Conservation (phyloP, 1,284 basidiomycete genomes). For the Ustilago nuda region DNA sequence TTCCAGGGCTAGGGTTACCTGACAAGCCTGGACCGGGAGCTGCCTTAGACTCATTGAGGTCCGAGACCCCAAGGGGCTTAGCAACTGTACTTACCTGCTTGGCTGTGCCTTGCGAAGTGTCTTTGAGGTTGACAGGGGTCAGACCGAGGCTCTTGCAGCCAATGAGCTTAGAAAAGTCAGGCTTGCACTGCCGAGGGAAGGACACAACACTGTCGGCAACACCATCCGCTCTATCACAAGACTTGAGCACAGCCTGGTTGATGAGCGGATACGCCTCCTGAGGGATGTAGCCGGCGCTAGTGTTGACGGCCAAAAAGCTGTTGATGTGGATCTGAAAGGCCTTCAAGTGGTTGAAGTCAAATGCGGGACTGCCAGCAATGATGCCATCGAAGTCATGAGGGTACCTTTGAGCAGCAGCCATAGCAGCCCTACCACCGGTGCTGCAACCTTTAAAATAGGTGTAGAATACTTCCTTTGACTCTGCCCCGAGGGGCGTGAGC, state of each 20-base stretch:
- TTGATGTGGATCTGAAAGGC: slow-evolving; percentile 56
- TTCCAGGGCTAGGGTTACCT: neutral
- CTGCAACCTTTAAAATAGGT: slow-evolving; percentile 55
- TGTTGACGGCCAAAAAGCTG: slow-evolving; percentile 25
- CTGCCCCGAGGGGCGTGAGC: neutral
- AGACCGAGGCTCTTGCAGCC: slow-evolving; percentile 24
- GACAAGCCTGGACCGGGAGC: neutral
- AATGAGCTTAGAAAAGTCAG: slow-evolving; percentile 26
- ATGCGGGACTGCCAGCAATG: slow-evolving; percentile 46
- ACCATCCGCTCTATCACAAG: slow-evolving; percentile 49
- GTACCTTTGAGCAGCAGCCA: slow-evolving; percentile 44
- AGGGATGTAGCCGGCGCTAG: slow-evolving; percentile 30
- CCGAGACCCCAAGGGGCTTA: neutral
- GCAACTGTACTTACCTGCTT: neutral
- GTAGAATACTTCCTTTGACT: slow-evolving; percentile 23
- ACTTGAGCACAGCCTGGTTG: slow-evolving; percentile 31
- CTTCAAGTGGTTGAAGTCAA: slow-evolving; percentile 48
- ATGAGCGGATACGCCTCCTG: slow-evolving; percentile 27
- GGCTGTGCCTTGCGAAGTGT: neutral
- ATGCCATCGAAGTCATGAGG: slow-evolving; percentile 53
- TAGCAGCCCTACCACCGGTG: slow-evolving; percentile 47
- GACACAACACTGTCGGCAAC: slow-evolving; percentile 46
- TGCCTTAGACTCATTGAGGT: too few species aligned
- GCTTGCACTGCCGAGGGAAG: slow-evolving; percentile 38
- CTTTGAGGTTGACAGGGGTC: neutral